A percentile compares a stretch with the other conserved stretches of the same genome.
These are phyloP conservation scores for Candida sp. DNA, from an alignment of 1,139 yeast species.

Conservation along the genomic window DNA sequence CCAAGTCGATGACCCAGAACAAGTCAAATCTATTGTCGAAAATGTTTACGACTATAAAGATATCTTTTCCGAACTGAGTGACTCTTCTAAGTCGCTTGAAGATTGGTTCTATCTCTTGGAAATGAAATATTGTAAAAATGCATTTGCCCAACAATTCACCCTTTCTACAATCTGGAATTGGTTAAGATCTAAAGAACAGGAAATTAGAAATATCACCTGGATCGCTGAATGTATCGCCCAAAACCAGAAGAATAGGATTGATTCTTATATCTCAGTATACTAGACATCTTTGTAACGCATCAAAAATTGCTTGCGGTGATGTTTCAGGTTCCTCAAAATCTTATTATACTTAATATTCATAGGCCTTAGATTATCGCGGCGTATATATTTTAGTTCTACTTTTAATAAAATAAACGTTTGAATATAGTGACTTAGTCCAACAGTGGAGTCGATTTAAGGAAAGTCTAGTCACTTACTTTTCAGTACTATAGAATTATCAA, in stretches of 20 bases:
- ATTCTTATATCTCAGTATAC: conserved; percentile 72
- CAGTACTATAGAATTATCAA: too few species aligned
- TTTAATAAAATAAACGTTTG: too few species aligned
- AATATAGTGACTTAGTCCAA: too few species aligned
- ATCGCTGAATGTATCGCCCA: conserved; percentile 97
- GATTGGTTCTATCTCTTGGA: conserved; percentile 92
- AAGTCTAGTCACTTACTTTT: too few species aligned
- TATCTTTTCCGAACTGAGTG: conserved; percentile 59
- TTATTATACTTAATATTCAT: too few species aligned
- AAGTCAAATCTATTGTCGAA: conserved; percentile 69
- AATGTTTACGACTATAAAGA: conserved; percentile 71
- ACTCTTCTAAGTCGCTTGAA: conserved; percentile 58
- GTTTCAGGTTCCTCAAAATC: too few species aligned
- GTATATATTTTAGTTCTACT: too few species aligned
- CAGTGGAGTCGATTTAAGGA: too few species aligned
- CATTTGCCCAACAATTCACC: conserved; percentile 96
- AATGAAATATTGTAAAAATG: conserved; percentile 88
- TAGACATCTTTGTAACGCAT: conserved; percentile 11
- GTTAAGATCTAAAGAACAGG: conserved; percentile 95
- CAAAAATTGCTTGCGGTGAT: too few species aligned
- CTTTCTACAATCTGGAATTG: conserved; percentile 93
- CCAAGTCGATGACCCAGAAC: conserved; percentile 81
- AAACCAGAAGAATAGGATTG: conserved; percentile 78
- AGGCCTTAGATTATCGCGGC: too few species aligned
- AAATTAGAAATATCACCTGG: conserved; percentile 95